Conservation (phyloP, 2,329 filamentous ascomycete genomes). For the Hymenoscyphus occultus region DNA sequence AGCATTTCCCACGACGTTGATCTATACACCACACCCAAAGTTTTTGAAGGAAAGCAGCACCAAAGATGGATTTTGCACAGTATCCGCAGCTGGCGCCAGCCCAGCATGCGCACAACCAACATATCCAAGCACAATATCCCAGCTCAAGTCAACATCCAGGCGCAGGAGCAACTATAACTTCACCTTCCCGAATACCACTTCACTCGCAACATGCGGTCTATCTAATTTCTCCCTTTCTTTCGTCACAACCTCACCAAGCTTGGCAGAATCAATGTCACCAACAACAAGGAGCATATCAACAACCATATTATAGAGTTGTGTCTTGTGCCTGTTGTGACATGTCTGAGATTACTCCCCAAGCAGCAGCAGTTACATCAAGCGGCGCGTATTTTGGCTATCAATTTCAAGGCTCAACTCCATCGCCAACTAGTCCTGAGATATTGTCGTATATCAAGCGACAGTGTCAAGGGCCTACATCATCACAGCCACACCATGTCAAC, state of each 20-base stretch:
- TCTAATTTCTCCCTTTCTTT: slow-evolving; percentile 76
- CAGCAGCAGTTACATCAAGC: slow-evolving; percentile 86
- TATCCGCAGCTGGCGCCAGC: slow-evolving; percentile 59
- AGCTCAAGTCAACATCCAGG: slow-evolving; percentile 54
- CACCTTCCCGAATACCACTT: slow-evolving; percentile 67
- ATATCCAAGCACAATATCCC: slow-evolving; percentile 60
- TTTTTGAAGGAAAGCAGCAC: slow-evolving; percentile 32
- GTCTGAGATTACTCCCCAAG: slow-evolving; percentile 65
- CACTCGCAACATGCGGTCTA: slow-evolving; percentile 57
- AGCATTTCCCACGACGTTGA: slow-evolving; percentile 10
- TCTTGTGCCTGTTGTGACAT: slow-evolving; percentile 79
- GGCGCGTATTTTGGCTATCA: slow-evolving; percentile 64
- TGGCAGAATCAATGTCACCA: slow-evolving; percentile 58
- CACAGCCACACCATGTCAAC: slow-evolving; percentile 56
- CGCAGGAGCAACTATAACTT: slow-evolving; percentile 57
- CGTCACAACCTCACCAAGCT: slow-evolving; percentile 72
- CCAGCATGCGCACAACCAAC: slow-evolving; percentile 60
- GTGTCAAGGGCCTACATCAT: slow-evolving; percentile 68
- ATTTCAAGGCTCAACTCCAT: slow-evolving; percentile 65
- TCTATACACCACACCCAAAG: slow-evolving; percentile 28
- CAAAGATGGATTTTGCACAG: slow-evolving; percentile 73
- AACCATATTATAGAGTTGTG: slow-evolving; percentile 73
- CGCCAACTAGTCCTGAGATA: slow-evolving; percentile 75
- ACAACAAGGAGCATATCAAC: slow-evolving; percentile 72
- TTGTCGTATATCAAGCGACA: slow-evolving; percentile 66